Conservation (phyloP, 2,329 filamentous ascomycete species). For the Pseudocercospora fuligena region DNA sequence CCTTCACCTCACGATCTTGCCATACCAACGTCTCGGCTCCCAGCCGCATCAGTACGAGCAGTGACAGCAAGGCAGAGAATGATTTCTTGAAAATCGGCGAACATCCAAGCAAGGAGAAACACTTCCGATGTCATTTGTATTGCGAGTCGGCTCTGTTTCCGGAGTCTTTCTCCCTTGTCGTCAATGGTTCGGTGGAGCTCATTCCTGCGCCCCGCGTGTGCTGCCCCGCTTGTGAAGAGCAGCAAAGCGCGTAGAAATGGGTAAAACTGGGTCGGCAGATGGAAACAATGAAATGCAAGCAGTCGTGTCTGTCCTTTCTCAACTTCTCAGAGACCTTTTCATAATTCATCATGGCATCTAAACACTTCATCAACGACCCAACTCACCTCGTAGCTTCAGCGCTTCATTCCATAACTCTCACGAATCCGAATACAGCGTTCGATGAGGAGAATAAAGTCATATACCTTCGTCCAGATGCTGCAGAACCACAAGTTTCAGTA, state of each 20-base stretch:
- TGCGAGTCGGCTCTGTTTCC: not conserved
- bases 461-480: slow-evolving; percentile 69
- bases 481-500: slow-evolving; percentile 70
- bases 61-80: no score
- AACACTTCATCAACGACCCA: slow-evolving; percentile 90
- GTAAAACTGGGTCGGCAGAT: slow-evolving; percentile 6
- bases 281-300: not conserved
- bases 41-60: no score
- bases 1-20: not conserved
- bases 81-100: no score
- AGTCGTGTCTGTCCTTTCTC: not conserved
- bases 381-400: slow-evolving; percentile 77
- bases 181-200: slow-evolving; percentile 7
- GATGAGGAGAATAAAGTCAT: slow-evolving; percentile 82
- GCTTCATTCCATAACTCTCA: slow-evolving; percentile 76
- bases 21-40: no score
- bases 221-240: slow-evolving; percentile 2
- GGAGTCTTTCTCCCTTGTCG: not conserved
- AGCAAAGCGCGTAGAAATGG: not conserved
- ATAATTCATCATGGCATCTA: slow-evolving; percentile 44
- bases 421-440: slow-evolving; percentile 81
- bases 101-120: not conserved
- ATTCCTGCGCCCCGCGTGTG: slow-evolving; percentile 1
- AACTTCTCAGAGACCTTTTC: not conserved
- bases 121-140: not conserved